Percentiles rank a stretch among this genome's conserved stretches.
Evolutionary conservation across 179 eudicot genomes (phyloP).

Genomic region (Gypsophila paniculata): DNA sequence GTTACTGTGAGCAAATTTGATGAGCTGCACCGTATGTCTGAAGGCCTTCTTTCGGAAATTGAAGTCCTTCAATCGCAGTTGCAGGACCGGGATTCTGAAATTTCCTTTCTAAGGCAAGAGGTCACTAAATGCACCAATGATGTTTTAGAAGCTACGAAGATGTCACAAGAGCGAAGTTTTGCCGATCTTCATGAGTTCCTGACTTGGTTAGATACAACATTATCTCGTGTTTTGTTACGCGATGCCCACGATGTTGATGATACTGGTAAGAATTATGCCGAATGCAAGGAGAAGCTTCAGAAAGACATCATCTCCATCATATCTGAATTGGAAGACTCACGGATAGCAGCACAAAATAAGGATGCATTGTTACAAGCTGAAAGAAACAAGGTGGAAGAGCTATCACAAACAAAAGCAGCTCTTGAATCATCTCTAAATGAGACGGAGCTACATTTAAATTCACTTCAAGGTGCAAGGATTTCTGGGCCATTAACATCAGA

Average conservation of each 20-base stretch:
- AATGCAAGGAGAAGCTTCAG: constrained; percentile 51
- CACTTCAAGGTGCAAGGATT: constrained; percentile 38
- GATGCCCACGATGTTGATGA: constrained; percentile 34
- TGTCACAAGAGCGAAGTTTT: constrained; percentile 51
- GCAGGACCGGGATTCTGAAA: constrained; percentile 80
- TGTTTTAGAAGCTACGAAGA: constrained; percentile 67
- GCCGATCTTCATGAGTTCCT: constrained; percentile 58
- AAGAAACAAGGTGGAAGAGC: constrained; percentile 62
- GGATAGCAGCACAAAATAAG: constrained; percentile 48
- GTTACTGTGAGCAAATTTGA: constrained; percentile 87
- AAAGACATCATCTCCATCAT: constrained; percentile 47
- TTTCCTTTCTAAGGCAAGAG: constrained; percentile 94
- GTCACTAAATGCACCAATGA: constrained; percentile 88
- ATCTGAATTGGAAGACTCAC: constrained; percentile 66
- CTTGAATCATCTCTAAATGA: constrained; percentile 61
- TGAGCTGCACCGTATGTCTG: constrained; percentile 85
- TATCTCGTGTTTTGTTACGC: constrained; percentile 43
- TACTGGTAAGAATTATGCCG: constrained; percentile 26
- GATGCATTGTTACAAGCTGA: constrained; percentile 62
- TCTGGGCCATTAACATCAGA: constrained; percentile 56
- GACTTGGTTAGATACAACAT: constrained; percentile 54
- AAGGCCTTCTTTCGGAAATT: constrained; percentile 81
- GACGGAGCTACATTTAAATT: constrained; percentile 53
- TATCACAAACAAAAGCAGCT: constrained; percentile 44
- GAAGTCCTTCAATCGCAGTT: constrained; percentile 85